Evolutionary conservation across 176 grass and related monocot genomes (phyloP), one percentile per base, ranked within the genome.

Genomic region (Phoenix roebelenii): DNA sequence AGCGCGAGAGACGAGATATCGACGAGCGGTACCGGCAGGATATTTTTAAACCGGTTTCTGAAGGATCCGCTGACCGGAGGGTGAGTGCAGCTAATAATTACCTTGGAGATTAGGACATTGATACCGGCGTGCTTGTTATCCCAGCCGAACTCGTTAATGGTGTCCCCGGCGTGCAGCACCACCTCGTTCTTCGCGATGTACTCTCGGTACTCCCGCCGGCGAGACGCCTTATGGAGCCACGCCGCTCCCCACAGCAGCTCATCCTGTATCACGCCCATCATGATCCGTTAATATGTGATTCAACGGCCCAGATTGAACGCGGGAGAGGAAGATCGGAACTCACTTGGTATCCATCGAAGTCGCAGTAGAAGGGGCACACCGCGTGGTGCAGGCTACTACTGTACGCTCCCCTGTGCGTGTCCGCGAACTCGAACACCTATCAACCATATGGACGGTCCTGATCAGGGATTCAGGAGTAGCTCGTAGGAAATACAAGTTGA

Each of bases 51-150:
- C 35, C 35, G 10, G 7, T 44, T 44, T 6, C 28, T 44, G 1
- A 2, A 44, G 35, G 10, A 44, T 44, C 35, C 35, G 10, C 35
- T 44, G 35, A 44, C 35, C 7, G 35, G 28, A 12, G 0, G 35
- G 35, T 44, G 35, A 44, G 35, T 12, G 2, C 5, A 44, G 35
- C 3, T 44, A 10, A 44, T 44, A 44, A 44, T 44, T 44, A 44
- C 92, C 92, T 97, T 90, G 25, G 87, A 88, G 55, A 91, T 87
- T 52, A 97, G 87, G 51, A 97, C 79, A 79, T 97, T 90, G 39
- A 90, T 97, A 16, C 92, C 92, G 51, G 92, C 92, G 63, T 97
- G 92, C 81, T 97, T 97, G 71, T 97, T 97, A 9, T 97, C 92
- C 92, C 92, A 97, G 0, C 87, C 87, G 48, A 97, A 97, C 77